phyloP scores from a whole-genome alignment of 129 eudicot genomes.

The Helianthus tuberosus region DNA sequence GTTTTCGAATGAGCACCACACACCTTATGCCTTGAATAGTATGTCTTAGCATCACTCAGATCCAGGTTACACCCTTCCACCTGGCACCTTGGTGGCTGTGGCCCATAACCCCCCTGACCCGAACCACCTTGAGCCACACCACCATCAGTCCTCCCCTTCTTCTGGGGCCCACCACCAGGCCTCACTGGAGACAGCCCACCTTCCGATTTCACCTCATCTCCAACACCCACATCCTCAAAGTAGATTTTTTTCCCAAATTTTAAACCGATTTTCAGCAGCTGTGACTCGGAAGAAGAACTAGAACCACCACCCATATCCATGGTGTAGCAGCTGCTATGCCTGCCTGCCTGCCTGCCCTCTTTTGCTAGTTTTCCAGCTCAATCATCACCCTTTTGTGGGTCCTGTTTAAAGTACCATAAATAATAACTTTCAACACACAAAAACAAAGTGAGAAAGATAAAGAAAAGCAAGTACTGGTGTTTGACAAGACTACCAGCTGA shows the following conservation, averaged over 20 bases:
- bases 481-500: constrained; percentile 39
- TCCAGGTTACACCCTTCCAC: constrained; percentile 92
- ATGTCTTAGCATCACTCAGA: constrained; percentile 90
- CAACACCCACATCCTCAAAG: constrained; percentile 76
- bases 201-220: constrained; percentile 41
- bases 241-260: constrained; percentile 74
- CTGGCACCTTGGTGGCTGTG: constrained; percentile 79
- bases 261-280: constrained; percentile 49
- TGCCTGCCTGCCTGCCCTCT: neutral
- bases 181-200: constrained; percentile 49
- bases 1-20: constrained; percentile 88
- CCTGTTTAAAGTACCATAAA: constrained; percentile 11
- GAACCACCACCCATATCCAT: constrained; percentile 38
- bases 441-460: constrained; percentile 6
- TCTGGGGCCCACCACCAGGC: constrained; percentile 45
- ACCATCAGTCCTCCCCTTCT: constrained; percentile 67
- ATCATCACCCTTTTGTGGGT: constrained; percentile 33
- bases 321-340: neutral
- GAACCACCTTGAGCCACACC: constrained; percentile 42
- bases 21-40: constrained; percentile 91
- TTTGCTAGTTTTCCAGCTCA: constrained; percentile 28
- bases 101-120: constrained; percentile 21
- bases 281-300: constrained; percentile 43
- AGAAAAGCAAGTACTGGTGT: constrained; percentile 31
- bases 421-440: constrained; percentile 19